Conservation (phyloP, 2,329 filamentous ascomycete genomes). For the Ophiostoma ulmi region DNA sequence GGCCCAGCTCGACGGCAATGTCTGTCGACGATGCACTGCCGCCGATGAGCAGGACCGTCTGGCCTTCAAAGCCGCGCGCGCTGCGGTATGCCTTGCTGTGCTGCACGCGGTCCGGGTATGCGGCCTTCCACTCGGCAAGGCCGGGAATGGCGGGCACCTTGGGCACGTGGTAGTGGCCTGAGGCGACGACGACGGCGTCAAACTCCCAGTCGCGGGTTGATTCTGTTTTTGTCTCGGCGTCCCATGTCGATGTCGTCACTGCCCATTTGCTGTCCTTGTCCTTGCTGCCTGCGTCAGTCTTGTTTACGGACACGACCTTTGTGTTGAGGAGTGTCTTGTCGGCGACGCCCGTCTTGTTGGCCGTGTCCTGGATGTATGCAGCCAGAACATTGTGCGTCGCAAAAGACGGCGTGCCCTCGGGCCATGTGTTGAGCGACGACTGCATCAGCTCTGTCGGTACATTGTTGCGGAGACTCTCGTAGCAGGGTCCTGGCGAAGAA, state of each 20-base stretch:
- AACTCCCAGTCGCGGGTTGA: slow-evolving; percentile 38
- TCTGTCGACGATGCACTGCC: slow-evolving; percentile 44
- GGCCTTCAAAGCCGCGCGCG: slow-evolving; percentile 35
- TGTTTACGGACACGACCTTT: slow-evolving; percentile 49
- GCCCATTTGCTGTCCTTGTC: not conserved
- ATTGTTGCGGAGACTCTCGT: slow-evolving; percentile 62
- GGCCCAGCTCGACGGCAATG: slow-evolving; percentile 39
- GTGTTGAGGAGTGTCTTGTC: slow-evolving; percentile 51
- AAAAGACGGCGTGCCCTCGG: slow-evolving; percentile 53
- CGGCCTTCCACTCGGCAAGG: slow-evolving; percentile 51
- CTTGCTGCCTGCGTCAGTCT: slow-evolving; percentile 31
- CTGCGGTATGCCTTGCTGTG: slow-evolving; percentile 70
- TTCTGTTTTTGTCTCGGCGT: not conserved
- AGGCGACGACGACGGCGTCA: slow-evolving; percentile 61
- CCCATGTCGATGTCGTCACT: slow-evolving; percentile 19
- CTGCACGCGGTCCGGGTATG: slow-evolving; percentile 49
- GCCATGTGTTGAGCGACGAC: slow-evolving; percentile 47
- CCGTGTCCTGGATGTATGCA: slow-evolving; percentile 58
- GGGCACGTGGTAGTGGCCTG: slow-evolving; percentile 62
- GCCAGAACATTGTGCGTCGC: slow-evolving; percentile 53
- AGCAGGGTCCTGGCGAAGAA: slow-evolving; percentile 42
- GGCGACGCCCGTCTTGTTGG: slow-evolving; percentile 46
- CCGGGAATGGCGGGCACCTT: slow-evolving; percentile 57
- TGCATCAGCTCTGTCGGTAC: slow-evolving; percentile 57
- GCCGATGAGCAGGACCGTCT: slow-evolving; percentile 46